Evolutionary conservation across 2,329 filamentous ascomycete genomes (phyloP).

Genomic region (Colletotrichum orbiculare): DNA sequence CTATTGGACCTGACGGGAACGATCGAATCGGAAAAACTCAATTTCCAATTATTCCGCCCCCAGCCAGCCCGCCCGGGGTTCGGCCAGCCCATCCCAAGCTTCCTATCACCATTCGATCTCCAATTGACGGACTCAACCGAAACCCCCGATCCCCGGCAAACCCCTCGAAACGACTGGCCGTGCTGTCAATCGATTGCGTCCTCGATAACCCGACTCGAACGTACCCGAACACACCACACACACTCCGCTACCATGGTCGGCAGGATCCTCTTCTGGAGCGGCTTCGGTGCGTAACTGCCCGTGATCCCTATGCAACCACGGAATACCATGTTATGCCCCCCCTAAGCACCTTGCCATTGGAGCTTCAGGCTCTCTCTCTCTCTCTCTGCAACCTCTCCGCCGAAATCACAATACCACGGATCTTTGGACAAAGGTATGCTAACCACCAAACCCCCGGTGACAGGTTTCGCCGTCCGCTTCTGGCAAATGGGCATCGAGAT

Average conservation of each 20-base stretch:
- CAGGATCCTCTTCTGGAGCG: constrained; percentile 83
- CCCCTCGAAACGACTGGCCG: constrained; percentile 13
- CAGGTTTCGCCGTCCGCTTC: constrained; percentile 90
- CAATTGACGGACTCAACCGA: constrained; percentile 18
- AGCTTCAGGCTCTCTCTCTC: background rate
- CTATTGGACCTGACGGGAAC: background rate
- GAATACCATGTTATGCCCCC: background rate
- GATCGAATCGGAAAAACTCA: constrained; percentile 35
- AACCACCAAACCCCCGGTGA: constrained; percentile 27
- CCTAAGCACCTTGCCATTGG: constrained; percentile 1
- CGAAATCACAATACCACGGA: background rate
- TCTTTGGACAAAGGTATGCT: constrained; percentile 33
- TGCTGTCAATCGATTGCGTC: constrained; percentile 18
- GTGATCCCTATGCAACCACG: constrained; percentile 12
- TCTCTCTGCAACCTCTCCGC: no score
- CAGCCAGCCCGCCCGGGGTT: constrained; percentile 6
- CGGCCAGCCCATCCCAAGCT: constrained; percentile 25
- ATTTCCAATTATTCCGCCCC: constrained; percentile 36
- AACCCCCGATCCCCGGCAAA: constrained; percentile 13
- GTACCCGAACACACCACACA: background rate
- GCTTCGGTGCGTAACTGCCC: constrained; percentile 79
- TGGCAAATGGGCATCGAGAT: constrained; percentile 99
- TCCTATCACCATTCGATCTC: constrained; percentile 25
- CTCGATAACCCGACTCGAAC: constrained; percentile 1
- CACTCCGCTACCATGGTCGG: constrained; percentile 61